Percentiles rank a stretch among this genome's conserved stretches.
These are phyloP conservation scores for Crepidotus sp. DNA, from an alignment of 1,284 basidiomycete species.

Conservation along the genomic window DNA sequence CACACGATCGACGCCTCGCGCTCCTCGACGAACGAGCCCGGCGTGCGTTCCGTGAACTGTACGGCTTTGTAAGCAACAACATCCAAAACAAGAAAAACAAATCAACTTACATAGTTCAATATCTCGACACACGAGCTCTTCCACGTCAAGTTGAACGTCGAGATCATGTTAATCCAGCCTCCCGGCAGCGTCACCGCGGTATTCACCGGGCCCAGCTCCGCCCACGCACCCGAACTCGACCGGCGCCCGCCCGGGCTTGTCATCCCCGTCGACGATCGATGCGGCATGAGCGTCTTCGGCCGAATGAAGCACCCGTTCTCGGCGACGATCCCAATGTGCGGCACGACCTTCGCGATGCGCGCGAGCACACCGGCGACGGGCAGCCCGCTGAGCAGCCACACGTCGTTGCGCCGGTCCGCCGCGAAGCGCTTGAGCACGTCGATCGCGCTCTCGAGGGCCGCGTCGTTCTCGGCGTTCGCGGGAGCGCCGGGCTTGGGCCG, in stretches of 20 bases:
- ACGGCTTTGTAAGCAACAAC: background rate
- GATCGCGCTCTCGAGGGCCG: constrained; percentile 48
- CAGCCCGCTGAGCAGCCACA: constrained; percentile 78
- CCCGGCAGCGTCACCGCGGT: constrained; percentile 19
- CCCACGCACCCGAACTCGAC: too few species aligned
- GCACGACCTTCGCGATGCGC: constrained; percentile 44
- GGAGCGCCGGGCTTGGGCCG: constrained; percentile 39
- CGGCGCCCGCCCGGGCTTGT: background rate
- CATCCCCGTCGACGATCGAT: constrained; percentile 10
- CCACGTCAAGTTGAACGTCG: constrained; percentile 73
- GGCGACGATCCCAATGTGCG: constrained; percentile 73
- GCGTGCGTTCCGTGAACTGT: constrained; percentile 83
- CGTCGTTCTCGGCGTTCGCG: constrained; percentile 33
- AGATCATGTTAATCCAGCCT: constrained; percentile 72
- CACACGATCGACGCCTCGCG: constrained; percentile 78
- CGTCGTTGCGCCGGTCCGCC: constrained; percentile 61
- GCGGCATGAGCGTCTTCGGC: constrained; percentile 7
- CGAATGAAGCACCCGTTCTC: constrained; percentile 81
- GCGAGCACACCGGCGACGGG: constrained; percentile 57
- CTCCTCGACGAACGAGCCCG: constrained; percentile 77
- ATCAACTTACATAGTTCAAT: constrained; percentile 52
- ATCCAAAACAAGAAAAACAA: constrained; percentile 1
- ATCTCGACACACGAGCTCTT: constrained; percentile 75
- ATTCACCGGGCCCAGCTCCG: constrained; percentile 13
- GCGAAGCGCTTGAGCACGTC: constrained; percentile 52